Percentiles rank a stretch among this genome's conserved stretches.
Evolutionary conservation across 2,329 filamentous ascomycete genomes (phyloP).

Genomic region (Hypoxylon sp.): DNA sequence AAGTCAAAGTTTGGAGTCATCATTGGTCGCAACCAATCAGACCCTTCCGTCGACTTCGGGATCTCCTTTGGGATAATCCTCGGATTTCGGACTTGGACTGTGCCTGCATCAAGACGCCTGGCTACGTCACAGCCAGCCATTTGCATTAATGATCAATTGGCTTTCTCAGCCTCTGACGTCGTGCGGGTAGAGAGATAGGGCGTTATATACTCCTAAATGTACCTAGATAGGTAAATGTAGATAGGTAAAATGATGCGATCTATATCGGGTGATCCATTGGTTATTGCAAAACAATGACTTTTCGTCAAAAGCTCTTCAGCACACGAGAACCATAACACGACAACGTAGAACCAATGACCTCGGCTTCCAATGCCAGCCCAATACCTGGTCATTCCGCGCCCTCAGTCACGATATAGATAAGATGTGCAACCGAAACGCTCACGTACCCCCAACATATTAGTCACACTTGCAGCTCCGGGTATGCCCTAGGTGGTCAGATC

Average conservation of each 20-base stretch:
- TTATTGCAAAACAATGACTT: neutral
- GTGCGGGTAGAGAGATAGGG: neutral
- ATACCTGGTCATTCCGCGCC: no score
- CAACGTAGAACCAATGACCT: neutral
- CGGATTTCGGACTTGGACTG: neutral
- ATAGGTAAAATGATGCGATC: neutral
- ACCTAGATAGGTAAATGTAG: neutral
- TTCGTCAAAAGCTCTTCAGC: neutral
- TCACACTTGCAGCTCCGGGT: slow-evolving; percentile 15
- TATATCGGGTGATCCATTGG: neutral
- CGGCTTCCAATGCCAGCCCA: neutral
- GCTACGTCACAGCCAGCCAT: neutral
- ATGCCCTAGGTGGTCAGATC: slow-evolving; percentile 22
- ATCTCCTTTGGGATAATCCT: slow-evolving; percentile 30
- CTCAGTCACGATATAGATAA: neutral
- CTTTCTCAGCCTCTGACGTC: neutral
- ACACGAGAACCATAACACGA: neutral
- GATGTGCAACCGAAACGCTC: neutral
- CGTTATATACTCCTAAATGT: neutral
- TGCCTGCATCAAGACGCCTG: neutral
- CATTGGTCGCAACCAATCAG: slow-evolving; percentile 2
- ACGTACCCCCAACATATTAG: neutral
- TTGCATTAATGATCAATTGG: neutral
- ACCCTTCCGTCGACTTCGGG: slow-evolving; percentile 22
- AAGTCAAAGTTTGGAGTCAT: slow-evolving; percentile 8